Evolutionary conservation across 2,329 filamentous ascomycete species (phyloP), one percentile per base, ranked within the genome.

Genomic region (Aspergillus proliferans): DNA sequence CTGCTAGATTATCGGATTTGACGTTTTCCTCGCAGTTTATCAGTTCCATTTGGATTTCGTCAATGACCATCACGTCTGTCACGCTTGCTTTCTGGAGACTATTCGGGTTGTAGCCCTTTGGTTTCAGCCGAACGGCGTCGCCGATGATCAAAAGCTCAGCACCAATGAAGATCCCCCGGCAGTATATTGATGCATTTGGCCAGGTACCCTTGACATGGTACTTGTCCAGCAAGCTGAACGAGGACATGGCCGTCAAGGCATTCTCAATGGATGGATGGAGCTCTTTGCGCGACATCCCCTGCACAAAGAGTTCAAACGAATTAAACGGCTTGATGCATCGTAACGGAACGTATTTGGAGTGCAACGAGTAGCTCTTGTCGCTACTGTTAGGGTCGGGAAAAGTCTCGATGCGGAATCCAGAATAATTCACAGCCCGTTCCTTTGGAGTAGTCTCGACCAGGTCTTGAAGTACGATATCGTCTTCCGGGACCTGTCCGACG

Each of bases 361-460:
- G 76, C 48, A 76, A 73, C 0, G 77, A 79, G 2, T 72, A 65
- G 5, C 68, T 67, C 57, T 83, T 84, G 54, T 78, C 70, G 1
- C 64, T 52, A 14, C 70, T 67, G 52, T 78, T 75, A 0, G 77
- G 75, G 51, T 80, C 65, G 0, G 80, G 73, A 10, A 82, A 63
- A 0, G 77, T 79, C 55, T 84, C 81, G 1, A 84, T 68, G 0
- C 81, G 75, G 49, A 81, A 78, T 0, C 80, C 80, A 22, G 75
- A 75, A 49, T 74, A 74, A 47, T 73, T 77, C 10, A 81, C 61
- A 10, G 65, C 71, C 30, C 58, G 67, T 33, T 65, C 56, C 43
- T 76, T 73, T 0, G 64, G 46, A 2, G 70, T 63, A 10, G 72
- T 61, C 3, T 65, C 55, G 19, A 71, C 59, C 2, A 82, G 62